Percentiles rank a stretch among this genome's conserved stretches.
Conservation (phyloP, 2,329 filamentous ascomycete genomes). For the Aspergillus ruber region DNA sequence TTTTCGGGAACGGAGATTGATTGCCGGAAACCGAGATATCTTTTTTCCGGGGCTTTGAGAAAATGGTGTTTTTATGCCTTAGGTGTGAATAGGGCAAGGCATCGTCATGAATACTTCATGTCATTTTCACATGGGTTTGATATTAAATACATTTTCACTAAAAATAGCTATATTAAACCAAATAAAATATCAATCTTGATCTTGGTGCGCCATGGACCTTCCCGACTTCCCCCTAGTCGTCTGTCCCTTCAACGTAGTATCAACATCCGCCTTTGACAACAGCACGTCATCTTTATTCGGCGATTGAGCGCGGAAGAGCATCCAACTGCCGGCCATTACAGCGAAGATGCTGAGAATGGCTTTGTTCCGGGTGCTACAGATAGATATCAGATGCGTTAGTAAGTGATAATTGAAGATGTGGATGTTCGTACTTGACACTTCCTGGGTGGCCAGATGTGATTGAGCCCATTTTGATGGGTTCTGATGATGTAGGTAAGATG, state of each 20-base stretch:
- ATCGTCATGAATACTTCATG: no score
- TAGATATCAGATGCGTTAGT: background rate
- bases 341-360: background rate
- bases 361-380: background rate
- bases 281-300: background rate
- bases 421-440: background rate
- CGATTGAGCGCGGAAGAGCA: background rate
- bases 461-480: background rate
- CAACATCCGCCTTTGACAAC: background rate
- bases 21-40: slow-evolving; percentile 24
- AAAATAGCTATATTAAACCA: no score
- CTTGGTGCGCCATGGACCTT: background rate
- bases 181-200: background rate
- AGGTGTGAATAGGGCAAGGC: no score
- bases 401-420: background rate
- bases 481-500: no score
- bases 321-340: background rate
- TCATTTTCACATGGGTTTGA: no score
- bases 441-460: background rate
- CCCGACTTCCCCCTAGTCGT: background rate
- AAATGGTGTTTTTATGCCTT: background rate
- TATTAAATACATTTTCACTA: no score
- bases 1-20: slow-evolving; percentile 13
- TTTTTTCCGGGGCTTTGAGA: slow-evolving; percentile 29
- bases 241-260: background rate